These are phyloP conservation scores for Leucoagaricus sp. DNA, from an alignment of 1,284 basidiomycete species.

Conservation along the genomic window DNA sequence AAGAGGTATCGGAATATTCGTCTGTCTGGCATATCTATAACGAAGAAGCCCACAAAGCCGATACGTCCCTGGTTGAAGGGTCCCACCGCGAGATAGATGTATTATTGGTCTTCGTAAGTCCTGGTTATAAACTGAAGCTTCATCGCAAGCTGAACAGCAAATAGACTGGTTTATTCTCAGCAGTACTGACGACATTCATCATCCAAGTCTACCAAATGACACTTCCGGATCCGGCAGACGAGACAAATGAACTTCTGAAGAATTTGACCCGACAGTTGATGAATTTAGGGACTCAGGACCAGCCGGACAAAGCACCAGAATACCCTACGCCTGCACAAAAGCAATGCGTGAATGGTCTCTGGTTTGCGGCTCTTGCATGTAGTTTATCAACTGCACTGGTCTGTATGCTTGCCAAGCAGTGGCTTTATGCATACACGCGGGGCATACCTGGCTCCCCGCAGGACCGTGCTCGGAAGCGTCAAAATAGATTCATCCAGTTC, in stretches of 20 bases:
- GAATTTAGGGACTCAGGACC: neutral
- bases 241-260: slow-evolving; percentile 34
- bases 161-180: slow-evolving; percentile 48
- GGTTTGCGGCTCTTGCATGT: slow-evolving; percentile 42
- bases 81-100: slow-evolving; percentile 42
- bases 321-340: slow-evolving; percentile 23
- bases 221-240: slow-evolving; percentile 31
- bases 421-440: slow-evolving; percentile 39
- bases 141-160: neutral
- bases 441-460: slow-evolving; percentile 34
- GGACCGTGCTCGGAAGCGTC: slow-evolving; percentile 38
- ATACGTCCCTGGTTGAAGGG: slow-evolving; percentile 35
- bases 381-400: slow-evolving; percentile 42
- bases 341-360: slow-evolving; percentile 43
- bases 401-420: slow-evolving; percentile 47
- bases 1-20: slow-evolving; percentile 31
- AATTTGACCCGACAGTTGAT: too few relatives aligned
- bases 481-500: slow-evolving; percentile 35
- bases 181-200: slow-evolving; percentile 46
- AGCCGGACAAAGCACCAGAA: neutral
- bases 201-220: slow-evolving; percentile 41
- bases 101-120: slow-evolving; percentile 44
- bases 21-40: slow-evolving; percentile 41
- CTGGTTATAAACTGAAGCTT: neutral
- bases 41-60: slow-evolving; percentile 37